phyloP scores from a whole-genome alignment of 129 eudicot genomes.

The Flaveria robusta region DNA sequence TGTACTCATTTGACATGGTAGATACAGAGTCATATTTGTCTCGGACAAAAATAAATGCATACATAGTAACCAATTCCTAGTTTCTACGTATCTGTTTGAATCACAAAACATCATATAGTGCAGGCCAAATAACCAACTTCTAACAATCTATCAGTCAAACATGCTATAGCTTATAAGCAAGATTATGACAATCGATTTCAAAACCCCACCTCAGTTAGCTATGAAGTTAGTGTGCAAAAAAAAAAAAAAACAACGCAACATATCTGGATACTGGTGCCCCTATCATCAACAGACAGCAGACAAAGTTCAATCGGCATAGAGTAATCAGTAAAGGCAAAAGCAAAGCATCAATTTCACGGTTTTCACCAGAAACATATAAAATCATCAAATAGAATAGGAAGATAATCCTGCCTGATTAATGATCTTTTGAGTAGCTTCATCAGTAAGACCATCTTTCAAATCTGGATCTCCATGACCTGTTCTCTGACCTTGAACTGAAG shows the following conservation, averaged over 20 bases:
- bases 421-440: constrained; percentile 62
- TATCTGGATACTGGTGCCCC: not conserved
- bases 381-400: not conserved
- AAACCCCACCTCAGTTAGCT: too few relatives aligned
- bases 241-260: not conserved
- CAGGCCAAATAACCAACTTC: constrained; percentile 4
- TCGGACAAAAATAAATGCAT: not conserved
- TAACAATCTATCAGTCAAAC: constrained; percentile 12
- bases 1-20: not conserved
- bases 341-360: not conserved
- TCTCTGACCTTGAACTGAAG: constrained; percentile 21
- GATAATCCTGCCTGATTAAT: constrained; percentile 63
- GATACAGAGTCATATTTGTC: constrained; percentile 10
- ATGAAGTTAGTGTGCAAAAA: too few relatives aligned
- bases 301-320: not conserved
- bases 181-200: not conserved
- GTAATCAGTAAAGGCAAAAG: not conserved
- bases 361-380: too few relatives aligned
- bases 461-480: constrained; percentile 33
- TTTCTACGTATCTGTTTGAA: not conserved
- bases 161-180: not conserved
- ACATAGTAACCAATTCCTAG: constrained; percentile 10
- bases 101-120: constrained; percentile 8
- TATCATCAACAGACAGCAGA: constrained; percentile 9
- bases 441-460: constrained; percentile 45